Conservation (phyloP, 345 rosid genomes). For the Conringia planisiliqua region DNA sequence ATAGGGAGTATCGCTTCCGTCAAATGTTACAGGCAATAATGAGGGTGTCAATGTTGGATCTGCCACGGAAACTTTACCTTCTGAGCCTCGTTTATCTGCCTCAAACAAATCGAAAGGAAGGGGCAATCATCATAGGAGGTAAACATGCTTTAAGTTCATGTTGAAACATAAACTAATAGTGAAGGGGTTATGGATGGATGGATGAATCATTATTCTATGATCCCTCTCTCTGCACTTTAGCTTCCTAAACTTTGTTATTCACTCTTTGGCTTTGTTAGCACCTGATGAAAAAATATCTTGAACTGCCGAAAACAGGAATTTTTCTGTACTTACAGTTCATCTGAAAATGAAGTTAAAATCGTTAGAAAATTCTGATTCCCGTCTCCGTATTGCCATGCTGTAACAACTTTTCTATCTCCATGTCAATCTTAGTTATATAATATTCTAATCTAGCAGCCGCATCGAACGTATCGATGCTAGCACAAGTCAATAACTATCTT, state of each 20-base stretch:
- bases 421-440: not conserved
- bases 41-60: constrained; percentile 45
- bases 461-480: not conserved
- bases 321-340: not conserved
- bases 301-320: not conserved
- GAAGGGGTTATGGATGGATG: not conserved
- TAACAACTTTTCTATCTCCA: not conserved
- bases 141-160: not conserved
- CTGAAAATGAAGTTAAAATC: not conserved
- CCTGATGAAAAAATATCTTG: not conserved
- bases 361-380: not conserved
- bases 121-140: constrained; percentile 48
- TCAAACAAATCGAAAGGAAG: constrained; percentile 29
- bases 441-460: not conserved
- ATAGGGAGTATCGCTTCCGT: constrained; percentile 63
- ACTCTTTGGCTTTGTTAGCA: not conserved
- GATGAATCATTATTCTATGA: not conserved
- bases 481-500: not conserved
- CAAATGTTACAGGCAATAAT: constrained; percentile 37
- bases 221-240: not conserved
- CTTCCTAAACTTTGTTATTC: not conserved
- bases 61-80: constrained; percentile 30
- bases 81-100: constrained; percentile 24
- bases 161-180: not conserved
- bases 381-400: not conserved